Percentiles rank a stretch among this genome's conserved stretches.
phyloP scores from a whole-genome alignment of 805 yeast genomes.

The Torulaspora quercuum region DNA sequence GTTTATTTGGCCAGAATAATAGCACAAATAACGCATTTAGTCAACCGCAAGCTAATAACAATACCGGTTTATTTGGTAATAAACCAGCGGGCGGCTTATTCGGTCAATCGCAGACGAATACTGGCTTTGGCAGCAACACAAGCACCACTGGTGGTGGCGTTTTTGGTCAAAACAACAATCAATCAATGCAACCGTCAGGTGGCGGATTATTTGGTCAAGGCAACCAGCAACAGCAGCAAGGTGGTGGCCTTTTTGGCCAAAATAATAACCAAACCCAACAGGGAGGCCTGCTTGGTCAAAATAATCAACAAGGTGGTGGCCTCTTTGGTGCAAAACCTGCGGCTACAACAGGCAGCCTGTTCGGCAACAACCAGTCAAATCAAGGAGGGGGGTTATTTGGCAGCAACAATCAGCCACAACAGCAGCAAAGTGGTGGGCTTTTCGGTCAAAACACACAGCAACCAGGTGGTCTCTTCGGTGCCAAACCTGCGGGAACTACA shows the following conservation, averaged over 20 bases:
- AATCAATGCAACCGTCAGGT: conserved; percentile 16
- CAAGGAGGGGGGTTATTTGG: conserved; percentile 34
- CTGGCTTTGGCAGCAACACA: conserved; percentile 39
- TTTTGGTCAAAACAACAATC: conserved; percentile 31
- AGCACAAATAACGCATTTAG: conserved; percentile 16
- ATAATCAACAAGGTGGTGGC: conserved; percentile 29
- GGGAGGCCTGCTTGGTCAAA: conserved; percentile 28
- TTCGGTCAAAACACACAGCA: conserved; percentile 31
- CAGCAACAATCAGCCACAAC: conserved; percentile 21
- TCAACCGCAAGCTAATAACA: conserved; percentile 14
- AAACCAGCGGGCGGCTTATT: conserved; percentile 30
- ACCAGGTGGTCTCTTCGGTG: conserved; percentile 43
- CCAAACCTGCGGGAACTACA: conserved; percentile 33
- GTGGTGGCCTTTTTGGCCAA: conserved; percentile 42
- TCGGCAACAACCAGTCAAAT: conserved; percentile 34
- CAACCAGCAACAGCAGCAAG: conserved; percentile 18
- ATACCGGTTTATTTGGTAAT: conserved; percentile 37
- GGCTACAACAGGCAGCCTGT: conserved; percentile 36
- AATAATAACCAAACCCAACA: conserved; percentile 30
- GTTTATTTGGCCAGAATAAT: conserved; percentile 35
- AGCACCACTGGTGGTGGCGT: conserved; percentile 14
- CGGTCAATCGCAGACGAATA: conserved; percentile 23
- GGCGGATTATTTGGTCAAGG: conserved; percentile 34
- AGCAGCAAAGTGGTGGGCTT: conserved; percentile 29
- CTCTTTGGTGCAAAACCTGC: conserved; percentile 42